Evolutionary conservation across 176 grass and related monocot genomes (phyloP), one percentile per base, ranked within the genome.

Genomic region (Guadua angustifolia): DNA sequence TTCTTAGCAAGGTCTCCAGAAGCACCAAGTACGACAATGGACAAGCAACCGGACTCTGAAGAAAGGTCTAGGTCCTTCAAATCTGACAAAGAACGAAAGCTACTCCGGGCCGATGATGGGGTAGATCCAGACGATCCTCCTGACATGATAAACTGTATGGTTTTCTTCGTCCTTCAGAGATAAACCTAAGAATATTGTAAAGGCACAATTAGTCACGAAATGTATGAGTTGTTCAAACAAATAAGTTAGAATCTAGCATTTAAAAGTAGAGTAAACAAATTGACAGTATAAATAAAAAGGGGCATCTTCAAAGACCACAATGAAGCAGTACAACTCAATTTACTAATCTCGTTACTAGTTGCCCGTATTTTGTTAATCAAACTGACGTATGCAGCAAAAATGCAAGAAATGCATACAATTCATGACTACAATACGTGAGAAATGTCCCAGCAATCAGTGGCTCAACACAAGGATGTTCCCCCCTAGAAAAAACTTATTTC

Each of bases 1-100:
- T 94, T 99, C 86, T 99, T 99, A 77, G 96, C 96, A 40, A 40
- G 92, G 75, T 99, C 96, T 49, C 96, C 96, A 55, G 96, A 99
- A 82, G 96, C 96, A 81, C 96, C 96, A 61, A 99, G 89, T 25
- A 99, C 96, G 58, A 99, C 83, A 87, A 99, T 92, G 53, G 96
- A 99, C 69, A 99, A 87, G 49, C 73, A 94, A 36, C 93, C 91
- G 36, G 71, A 56, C 52, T 99, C 93, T 52, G 68, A 78, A 58
- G 86, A 72, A 69, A 92, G 69, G 68, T 71, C 87, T 46, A 79
- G 68, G 49, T 89, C 86, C 76, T 88, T 95, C 19, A 85, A 71
- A 63, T 63, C 73, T 80, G 80, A 80, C 35, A 87, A 85, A 78
- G 73, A 81, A 93, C 69, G 93, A 38, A 78, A 86, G 81, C 77